Conservation (phyloP, 2,329 filamentous ascomycete species). For the Curvularia eragrostidis region DNA sequence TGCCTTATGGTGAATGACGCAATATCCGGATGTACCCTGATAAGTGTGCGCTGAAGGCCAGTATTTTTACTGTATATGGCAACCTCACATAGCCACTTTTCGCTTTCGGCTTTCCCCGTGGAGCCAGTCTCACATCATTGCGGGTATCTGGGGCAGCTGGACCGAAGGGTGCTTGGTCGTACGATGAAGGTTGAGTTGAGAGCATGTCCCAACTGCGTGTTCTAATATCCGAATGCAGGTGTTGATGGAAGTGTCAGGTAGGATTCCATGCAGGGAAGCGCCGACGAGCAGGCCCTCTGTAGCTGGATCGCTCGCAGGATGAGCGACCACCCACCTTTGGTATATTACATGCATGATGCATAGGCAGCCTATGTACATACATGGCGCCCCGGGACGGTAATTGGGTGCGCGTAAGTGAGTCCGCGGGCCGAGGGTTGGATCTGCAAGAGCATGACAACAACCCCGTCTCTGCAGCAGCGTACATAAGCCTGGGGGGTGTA, state of each 20-base stretch:
- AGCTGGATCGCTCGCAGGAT: constrained; percentile 41
- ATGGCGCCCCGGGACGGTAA: constrained; percentile 22
- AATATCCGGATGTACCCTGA: constrained; percentile 26
- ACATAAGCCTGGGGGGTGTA: constrained; percentile 37
- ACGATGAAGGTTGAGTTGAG: not conserved
- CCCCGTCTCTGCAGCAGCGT: constrained; percentile 39
- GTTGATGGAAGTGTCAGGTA: constrained; percentile 10
- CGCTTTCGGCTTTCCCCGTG: not conserved
- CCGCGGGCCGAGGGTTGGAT: constrained; percentile 46
- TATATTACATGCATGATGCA: constrained; percentile 38
- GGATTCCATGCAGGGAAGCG: constrained; percentile 32
- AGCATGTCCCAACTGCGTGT: constrained; percentile 7
- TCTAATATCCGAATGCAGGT: constrained; percentile 17
- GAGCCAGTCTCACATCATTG: not conserved
- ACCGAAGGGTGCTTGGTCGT: not conserved
- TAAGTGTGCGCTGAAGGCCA: constrained; percentile 17
- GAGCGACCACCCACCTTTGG: constrained; percentile 33
- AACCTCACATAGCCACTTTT: constrained; percentile 6
- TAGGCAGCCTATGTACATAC: constrained; percentile 29
- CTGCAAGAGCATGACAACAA: constrained; percentile 47
- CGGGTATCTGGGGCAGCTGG: no score
- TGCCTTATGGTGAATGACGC: constrained; percentile 37
- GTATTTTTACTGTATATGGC: constrained; percentile 4
- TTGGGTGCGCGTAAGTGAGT: constrained; percentile 42
- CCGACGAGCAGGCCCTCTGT: constrained; percentile 21